Percentiles rank a stretch among this genome's conserved stretches.
These are phyloP conservation scores for Powellomyces hirtus DNA, from an alignment of 192 early-diverging fungal genomes.

Conservation along the genomic window DNA sequence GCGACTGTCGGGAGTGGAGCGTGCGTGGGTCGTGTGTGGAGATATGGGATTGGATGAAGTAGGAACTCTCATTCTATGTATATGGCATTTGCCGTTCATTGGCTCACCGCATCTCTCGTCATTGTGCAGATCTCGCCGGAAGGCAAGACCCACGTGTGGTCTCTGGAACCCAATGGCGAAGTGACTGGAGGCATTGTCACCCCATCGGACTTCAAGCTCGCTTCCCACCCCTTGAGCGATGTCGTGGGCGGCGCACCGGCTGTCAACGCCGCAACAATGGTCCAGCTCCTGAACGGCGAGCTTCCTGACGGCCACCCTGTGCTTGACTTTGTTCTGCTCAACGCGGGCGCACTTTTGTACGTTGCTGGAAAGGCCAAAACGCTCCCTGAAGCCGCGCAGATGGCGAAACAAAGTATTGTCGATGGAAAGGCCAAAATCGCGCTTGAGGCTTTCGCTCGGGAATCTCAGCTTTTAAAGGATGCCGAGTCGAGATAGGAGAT, in stretches of 20 bases:
- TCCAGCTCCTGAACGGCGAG: conserved; percentile 63
- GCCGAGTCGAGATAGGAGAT: too few species aligned
- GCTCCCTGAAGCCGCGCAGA: conserved; percentile 71
- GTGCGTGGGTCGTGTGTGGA: conserved; percentile 91
- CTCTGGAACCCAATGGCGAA: conserved; percentile 56
- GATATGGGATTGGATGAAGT: conserved; percentile 88
- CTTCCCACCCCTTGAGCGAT: conserved; percentile 62
- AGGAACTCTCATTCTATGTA: neutral
- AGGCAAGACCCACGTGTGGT: conserved; percentile 88
- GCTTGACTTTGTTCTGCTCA: conserved; percentile 90
- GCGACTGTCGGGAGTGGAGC: conserved; percentile 68
- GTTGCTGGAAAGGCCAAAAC: conserved; percentile 71
- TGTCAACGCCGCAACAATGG: conserved; percentile 75
- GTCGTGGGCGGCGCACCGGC: conserved; percentile 69
- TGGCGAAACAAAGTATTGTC: conserved; percentile 72
- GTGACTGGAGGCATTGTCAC: conserved; percentile 67
- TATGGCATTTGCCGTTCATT: neutral
- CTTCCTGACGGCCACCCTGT: conserved; percentile 59
- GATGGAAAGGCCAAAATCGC: conserved; percentile 65
- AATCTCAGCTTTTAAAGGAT: conserved; percentile 15
- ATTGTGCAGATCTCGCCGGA: conserved; percentile 74
- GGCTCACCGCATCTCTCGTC: neutral
- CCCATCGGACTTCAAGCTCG: conserved; percentile 87
- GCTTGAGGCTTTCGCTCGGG: conserved; percentile 60
- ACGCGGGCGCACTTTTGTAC: conserved; percentile 82